Conservation (phyloP, 495 filamentous ascomycete genomes). For the Cryomyces minteri region DNA sequence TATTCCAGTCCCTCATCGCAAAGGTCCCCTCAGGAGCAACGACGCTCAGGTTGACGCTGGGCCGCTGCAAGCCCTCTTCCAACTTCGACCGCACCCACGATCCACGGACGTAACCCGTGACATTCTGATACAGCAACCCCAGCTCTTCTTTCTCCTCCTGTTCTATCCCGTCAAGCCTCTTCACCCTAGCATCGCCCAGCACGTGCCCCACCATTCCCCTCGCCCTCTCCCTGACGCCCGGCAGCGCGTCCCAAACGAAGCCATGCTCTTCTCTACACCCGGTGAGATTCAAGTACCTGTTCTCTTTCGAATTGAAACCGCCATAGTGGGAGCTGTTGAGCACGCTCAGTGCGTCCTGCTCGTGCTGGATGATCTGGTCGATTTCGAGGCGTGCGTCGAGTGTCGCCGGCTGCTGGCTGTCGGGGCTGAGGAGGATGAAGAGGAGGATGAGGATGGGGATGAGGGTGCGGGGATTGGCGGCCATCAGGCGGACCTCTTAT, state of each 20-base stretch:
- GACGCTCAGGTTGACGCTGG: constrained; percentile 31
- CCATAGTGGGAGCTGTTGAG: constrained; percentile 58
- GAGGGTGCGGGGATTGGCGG: constrained; percentile 16
- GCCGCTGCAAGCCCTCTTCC: constrained; percentile 17
- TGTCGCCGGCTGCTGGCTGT: constrained; percentile 24
- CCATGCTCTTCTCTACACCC: constrained; percentile 56
- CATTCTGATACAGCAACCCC: constrained; percentile 45
- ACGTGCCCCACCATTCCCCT: constrained; percentile 28
- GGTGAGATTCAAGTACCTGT: constrained; percentile 53
- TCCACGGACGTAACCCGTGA: constrained; percentile 57
- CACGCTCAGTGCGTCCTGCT: constrained; percentile 40
- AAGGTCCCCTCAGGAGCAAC: constrained; percentile 20
- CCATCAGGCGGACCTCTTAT: too few species aligned
- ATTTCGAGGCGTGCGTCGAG: constrained; percentile 21
- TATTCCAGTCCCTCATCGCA: constrained; percentile 8
- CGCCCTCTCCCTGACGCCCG: constrained; percentile 35
- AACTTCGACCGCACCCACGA: constrained; percentile 48
- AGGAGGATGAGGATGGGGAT: constrained; percentile 20
- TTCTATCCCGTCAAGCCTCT: constrained; percentile 2
- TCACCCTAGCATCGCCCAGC: constrained; percentile 18
- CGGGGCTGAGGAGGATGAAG: constrained; percentile 18
- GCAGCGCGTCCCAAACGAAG: constrained; percentile 51
- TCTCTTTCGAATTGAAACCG: constrained; percentile 43
- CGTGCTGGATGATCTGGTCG: constrained; percentile 12
- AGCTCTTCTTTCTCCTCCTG: background rate